Evolutionary conservation across 148 eudicot genomes (phyloP), one percentile per base, ranked within the genome.

Genomic region (Limonium bicolor): DNA sequence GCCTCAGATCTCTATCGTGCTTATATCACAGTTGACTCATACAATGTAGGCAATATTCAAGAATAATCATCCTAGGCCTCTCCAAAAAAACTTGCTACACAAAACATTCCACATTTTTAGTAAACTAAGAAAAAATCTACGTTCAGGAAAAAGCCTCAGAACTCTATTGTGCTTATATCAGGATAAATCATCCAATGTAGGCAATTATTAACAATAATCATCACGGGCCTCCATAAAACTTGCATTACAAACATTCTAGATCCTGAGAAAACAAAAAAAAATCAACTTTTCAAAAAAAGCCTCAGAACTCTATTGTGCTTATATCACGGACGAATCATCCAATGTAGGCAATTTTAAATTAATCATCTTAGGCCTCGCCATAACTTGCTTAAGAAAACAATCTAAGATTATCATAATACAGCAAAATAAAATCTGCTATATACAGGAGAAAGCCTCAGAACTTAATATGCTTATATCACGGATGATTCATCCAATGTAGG

Each of bases 401-500:
- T 17, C n/a, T n/a, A n/a, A 15, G 15, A 13, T 36, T 6, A 36
- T 10, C 2, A 36, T 1, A 2, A 17, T 0, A 3, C 40, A 15
- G 15, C 14, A 36, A 36, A 10, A 6, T 36, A 4, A 20, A 1
- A 29, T 8, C 12, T 7, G 9, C 7, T 2, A 2, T 12, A 29
- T 1, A 29, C 12, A 12, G 33, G 33, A 29, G 7, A 29, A 12
- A 29, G 12, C 0, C 12, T 12, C 9, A 7, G 12, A 29, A 29
- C 12, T 29, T 7, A 29, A 29, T 12, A 2, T 7, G 2, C 2
- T 55, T 30, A 22, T 15, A 25, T 16, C 34, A 44, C 25, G 19
- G n/a, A 20, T 27, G 36, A 45, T 33, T 44, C 51, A 45, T 34
- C 44, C 43, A 50, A 50, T 45, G 42, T 44, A 29, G 59, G 48